phyloP scores from a whole-genome alignment of 2,329 filamentous ascomycete species.

The Colletotrichum noveboracense region DNA sequence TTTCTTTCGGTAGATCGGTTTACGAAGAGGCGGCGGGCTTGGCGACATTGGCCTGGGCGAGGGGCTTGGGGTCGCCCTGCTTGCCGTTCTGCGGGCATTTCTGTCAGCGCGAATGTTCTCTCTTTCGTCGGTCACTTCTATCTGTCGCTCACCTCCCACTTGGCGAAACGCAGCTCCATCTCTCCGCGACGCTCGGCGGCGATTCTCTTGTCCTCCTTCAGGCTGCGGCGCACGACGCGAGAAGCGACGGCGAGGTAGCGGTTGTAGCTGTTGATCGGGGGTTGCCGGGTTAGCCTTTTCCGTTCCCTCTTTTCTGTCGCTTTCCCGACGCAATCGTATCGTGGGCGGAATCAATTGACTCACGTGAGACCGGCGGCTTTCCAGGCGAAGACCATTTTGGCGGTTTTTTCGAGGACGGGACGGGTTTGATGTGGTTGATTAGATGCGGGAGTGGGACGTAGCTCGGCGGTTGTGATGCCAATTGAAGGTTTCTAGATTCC shows the following conservation, averaged over 20 bases:
- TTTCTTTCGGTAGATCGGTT: constrained; percentile 18
- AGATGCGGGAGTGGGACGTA: constrained; percentile 26
- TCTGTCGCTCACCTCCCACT: constrained; percentile 82
- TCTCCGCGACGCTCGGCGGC: constrained; percentile 87
- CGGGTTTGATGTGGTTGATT: constrained; percentile 32
- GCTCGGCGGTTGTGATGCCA: constrained; percentile 37
- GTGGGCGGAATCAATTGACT: constrained; percentile 42
- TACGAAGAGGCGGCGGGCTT: constrained; percentile 42
- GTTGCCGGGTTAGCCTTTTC: constrained; percentile 37
- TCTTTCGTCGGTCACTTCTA: background rate
- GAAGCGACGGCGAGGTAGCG: constrained; percentile 96
- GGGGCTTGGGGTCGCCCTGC: constrained; percentile 82
- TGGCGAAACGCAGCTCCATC: constrained; percentile 87
- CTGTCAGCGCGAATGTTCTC: constrained; percentile 11
- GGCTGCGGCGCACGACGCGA: constrained; percentile 91
- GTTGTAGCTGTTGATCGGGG: constrained; percentile 80
- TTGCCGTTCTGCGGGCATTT: constrained; percentile 81
- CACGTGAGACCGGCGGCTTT: constrained; percentile 98
- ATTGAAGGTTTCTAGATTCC: constrained; percentile 31
- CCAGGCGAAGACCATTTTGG: constrained; percentile 96
- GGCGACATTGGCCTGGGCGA: constrained; percentile 61
- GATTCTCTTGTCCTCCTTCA: constrained; percentile 94
- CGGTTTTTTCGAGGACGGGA: constrained; percentile 30
- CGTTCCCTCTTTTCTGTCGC: constrained; percentile 17
- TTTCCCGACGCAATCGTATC: background rate